Conservation (phyloP, 768 basidiomycete species). For the Xerocomellus amylosporus region DNA sequence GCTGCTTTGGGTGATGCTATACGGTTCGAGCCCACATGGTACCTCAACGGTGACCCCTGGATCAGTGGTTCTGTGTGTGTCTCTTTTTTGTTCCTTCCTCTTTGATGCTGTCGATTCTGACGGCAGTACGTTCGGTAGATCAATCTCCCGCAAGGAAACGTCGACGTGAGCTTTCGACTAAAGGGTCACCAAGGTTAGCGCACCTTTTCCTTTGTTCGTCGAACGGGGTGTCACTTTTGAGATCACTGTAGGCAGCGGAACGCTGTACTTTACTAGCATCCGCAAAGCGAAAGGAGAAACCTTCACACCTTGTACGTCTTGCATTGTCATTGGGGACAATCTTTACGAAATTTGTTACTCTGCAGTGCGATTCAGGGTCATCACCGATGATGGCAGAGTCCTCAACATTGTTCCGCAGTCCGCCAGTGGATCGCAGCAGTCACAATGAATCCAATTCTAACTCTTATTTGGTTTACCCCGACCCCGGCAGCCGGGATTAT, state of each 20-base stretch:
- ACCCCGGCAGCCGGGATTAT: neutral
- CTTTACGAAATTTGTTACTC: neutral
- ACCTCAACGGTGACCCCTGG: constrained; percentile 72
- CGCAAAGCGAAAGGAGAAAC: constrained; percentile 68
- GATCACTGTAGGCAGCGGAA: constrained; percentile 55
- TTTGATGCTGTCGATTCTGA: neutral
- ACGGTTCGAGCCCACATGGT: constrained; percentile 39
- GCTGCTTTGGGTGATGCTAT: constrained; percentile 60
- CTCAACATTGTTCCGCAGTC: constrained; percentile 32
- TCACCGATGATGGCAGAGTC: constrained; percentile 57
- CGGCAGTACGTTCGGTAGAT: constrained; percentile 43
- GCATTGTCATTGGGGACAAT: neutral
- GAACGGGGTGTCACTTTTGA: neutral
- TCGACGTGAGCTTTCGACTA: constrained; percentile 74
- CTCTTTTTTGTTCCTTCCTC: no score
- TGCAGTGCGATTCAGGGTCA: constrained; percentile 64
- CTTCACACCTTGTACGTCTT: constrained; percentile 56
- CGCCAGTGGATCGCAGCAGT: neutral
- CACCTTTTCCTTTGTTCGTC: neutral
- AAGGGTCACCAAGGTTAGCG: constrained; percentile 64
- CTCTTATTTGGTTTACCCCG: neutral
- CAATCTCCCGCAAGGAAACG: constrained; percentile 69
- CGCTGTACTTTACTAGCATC: constrained; percentile 81
- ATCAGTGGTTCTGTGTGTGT: constrained; percentile 64
- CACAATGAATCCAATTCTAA: neutral